These are phyloP conservation scores for Maudiozyma saulgeensis DNA, from an alignment of 805 yeast species.

Conservation along the genomic window DNA sequence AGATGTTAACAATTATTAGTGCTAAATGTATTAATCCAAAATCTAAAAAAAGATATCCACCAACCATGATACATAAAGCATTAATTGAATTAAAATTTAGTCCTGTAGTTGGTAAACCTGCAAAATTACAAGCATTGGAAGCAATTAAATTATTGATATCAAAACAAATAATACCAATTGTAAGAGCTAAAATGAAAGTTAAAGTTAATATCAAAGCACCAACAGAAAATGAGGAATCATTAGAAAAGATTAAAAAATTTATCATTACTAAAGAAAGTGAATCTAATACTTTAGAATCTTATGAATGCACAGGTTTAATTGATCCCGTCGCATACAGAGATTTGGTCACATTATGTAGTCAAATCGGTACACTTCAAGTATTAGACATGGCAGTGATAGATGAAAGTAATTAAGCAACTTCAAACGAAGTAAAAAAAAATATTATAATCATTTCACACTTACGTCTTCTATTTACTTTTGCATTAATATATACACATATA, in stretches of 20 bases:
- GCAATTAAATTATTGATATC: constrained; percentile 72
- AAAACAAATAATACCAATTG: constrained; percentile 82
- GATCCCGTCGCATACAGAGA: constrained; percentile 80
- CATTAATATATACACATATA: not conserved
- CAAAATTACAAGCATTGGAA: constrained; percentile 85
- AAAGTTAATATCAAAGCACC: constrained; percentile 49
- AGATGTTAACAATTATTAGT: constrained; percentile 71
- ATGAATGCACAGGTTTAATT: constrained; percentile 58
- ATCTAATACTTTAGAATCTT: constrained; percentile 31
- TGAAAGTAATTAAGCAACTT: constrained; percentile 24
- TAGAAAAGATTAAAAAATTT: constrained; percentile 35
- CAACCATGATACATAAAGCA: constrained; percentile 86
- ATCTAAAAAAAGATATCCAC: constrained; percentile 85
- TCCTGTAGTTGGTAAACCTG: constrained; percentile 59
- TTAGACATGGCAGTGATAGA: constrained; percentile 82
- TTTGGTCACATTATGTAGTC: constrained; percentile 50
- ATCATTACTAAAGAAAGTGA: constrained; percentile 26
- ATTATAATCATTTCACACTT: not conserved
- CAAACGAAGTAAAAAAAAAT: not conserved
- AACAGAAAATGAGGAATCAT: constrained; percentile 29
- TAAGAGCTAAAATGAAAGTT: constrained; percentile 87
- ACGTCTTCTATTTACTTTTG: not conserved
- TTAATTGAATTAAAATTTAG: constrained; percentile 71
- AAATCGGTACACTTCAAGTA: constrained; percentile 65
- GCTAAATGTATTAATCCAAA: constrained; percentile 88